Base-by-base conservation (phyloP, 192 early-diverging fungal species). In the Glomus cerebriforme region DNA sequence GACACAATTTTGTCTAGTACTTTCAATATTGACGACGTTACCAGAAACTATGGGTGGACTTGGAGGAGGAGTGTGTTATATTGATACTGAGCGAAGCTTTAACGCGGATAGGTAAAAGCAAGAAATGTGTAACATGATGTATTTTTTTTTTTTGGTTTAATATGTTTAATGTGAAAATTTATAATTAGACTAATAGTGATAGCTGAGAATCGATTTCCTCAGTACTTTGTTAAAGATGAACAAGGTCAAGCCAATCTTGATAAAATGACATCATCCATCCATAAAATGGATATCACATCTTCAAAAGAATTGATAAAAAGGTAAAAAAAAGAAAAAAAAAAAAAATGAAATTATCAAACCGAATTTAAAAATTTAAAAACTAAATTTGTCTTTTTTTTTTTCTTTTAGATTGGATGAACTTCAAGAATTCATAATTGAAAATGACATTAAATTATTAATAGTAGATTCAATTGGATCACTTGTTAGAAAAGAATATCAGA, bases 351-450 rank as follows among this genome's bases (percentile, higher is more conserved):
- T n/a, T n/a, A n/a, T n/a, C n/a, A n/a, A n/a, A n/a, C n/a, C n/a
- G 24, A 26, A 12, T 71, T 45, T 71, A 26, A 10, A 43, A 45
- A 47, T 9, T 54, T 73, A 3, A 47, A 6, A 34, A 3, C 3
- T 73, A n/a, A 22, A 47, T 10, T 58, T 47, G 8, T 6, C 27
- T 34, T 27, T 27, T 6, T 47, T 60, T 58, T 34, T 58, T 47
- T 60, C 32, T 34, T 58, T 29, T 39, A 77, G 75, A 29, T 66
- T 77, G 39, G 59, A 77, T 43, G 45, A 66, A 13, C 63, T 77
- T 66, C 75, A 77, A 49, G 75, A 77, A 58, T 77, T 77, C 27
- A 77, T 77, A 45, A 77, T 77, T 27, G 58, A 39, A 43, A 63
- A 77, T 13, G 45, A 77, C 34, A 54, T 77, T 29, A 29, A 63